These are phyloP conservation scores for Rhizophlyctis rosea DNA, from an alignment of 192 early-diverging fungal species.

Conservation along the genomic window DNA sequence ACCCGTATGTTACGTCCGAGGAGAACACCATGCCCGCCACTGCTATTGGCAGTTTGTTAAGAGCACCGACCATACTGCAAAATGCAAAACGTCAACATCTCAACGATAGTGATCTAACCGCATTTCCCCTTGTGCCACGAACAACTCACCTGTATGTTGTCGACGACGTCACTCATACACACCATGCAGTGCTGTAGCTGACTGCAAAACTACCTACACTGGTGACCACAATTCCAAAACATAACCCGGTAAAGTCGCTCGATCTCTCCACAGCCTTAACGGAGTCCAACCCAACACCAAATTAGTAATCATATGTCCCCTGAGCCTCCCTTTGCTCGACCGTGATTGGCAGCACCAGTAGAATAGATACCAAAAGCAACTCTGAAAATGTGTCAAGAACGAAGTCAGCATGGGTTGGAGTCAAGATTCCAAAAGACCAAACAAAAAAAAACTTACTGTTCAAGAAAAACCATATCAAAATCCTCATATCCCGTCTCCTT, in stretches of 20 bases:
- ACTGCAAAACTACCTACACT: slow-evolving; percentile 86
- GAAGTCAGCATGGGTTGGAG: not conserved
- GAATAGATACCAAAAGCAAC: slow-evolving; percentile 75
- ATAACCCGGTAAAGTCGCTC: slow-evolving; percentile 34
- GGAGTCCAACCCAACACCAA: slow-evolving; percentile 22
- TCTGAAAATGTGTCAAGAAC: slow-evolving; percentile 30
- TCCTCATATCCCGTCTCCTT: slow-evolving; percentile 90
- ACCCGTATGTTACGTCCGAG: slow-evolving; percentile 80
- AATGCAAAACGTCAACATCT: not conserved
- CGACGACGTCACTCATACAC: slow-evolving; percentile 62
- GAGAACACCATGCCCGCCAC: slow-evolving; percentile 94
- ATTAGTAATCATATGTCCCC: slow-evolving; percentile 32
- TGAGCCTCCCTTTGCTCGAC: slow-evolving; percentile 27
- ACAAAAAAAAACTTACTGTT: slow-evolving; percentile 32
- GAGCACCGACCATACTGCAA: slow-evolving; percentile 87
- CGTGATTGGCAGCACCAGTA: slow-evolving; percentile 38
- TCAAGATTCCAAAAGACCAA: not conserved
- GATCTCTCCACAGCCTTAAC: not conserved
- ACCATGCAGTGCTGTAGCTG: slow-evolving; percentile 80
- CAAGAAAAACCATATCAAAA: slow-evolving; percentile 97
- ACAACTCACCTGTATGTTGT: slow-evolving; percentile 51
- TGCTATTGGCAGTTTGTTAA: slow-evolving; percentile 97
- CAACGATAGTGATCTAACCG: not conserved
- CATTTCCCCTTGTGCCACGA: not conserved
- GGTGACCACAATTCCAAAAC: slow-evolving; percentile 71